These are phyloP conservation scores for Senna tora DNA, from an alignment of 306 rosid genomes.

Conservation along the genomic window DNA sequence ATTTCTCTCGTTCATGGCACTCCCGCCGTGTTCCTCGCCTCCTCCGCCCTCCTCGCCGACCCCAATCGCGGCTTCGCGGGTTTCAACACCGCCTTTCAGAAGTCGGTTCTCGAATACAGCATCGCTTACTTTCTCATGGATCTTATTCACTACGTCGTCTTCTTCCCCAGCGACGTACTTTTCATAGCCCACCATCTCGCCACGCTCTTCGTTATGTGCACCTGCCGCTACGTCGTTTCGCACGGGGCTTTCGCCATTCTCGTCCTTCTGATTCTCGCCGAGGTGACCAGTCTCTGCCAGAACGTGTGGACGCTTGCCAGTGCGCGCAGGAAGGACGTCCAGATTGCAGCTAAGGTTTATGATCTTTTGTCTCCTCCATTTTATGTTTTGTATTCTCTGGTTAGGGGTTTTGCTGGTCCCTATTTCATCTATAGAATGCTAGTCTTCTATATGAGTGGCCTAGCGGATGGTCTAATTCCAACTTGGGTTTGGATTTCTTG, in stretches of 20 bases:
- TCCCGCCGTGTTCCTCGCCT: constrained; percentile 67
- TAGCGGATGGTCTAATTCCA: constrained; percentile 63
- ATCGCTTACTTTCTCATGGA: constrained; percentile 82
- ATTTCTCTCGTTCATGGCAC: constrained; percentile 87
- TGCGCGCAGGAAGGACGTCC: constrained; percentile 50
- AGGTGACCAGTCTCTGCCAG: constrained; percentile 81
- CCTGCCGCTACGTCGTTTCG: constrained; percentile 77
- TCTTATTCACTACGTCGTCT: constrained; percentile 71
- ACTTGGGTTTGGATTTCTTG: constrained; percentile 87
- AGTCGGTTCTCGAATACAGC: constrained; percentile 79
- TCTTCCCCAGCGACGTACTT: constrained; percentile 73
- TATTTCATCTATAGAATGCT: constrained; percentile 70
- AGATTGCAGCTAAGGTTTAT: constrained; percentile 54
- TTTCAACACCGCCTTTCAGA: constrained; percentile 56
- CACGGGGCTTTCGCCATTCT: constrained; percentile 76
- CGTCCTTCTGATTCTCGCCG: constrained; percentile 70
- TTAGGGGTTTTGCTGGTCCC: constrained; percentile 72
- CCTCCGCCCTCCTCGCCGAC: constrained; percentile 54
- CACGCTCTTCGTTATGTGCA: constrained; percentile 83
- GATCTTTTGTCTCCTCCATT: constrained; percentile 69
- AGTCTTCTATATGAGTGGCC: constrained; percentile 53
- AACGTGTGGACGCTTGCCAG: constrained; percentile 82
- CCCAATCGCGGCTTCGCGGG: constrained; percentile 57
- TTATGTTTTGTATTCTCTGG: constrained; percentile 57
- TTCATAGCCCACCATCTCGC: constrained; percentile 88